Evolutionary conservation across 768 basidiomycete genomes (phyloP), one percentile per base, ranked within the genome.

Genomic region (Pulveroboletus sp.): DNA sequence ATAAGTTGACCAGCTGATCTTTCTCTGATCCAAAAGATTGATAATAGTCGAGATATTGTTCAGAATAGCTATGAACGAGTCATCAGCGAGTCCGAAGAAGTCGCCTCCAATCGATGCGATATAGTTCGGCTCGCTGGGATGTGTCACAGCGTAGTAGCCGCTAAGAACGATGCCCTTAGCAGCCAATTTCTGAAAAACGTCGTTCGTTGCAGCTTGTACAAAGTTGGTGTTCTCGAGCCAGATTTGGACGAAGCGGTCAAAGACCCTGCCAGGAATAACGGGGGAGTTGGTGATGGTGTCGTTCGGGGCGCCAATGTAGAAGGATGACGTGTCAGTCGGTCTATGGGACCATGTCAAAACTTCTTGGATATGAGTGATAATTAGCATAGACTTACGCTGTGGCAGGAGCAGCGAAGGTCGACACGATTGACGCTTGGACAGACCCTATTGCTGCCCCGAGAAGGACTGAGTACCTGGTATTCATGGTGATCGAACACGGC

Each of bases 151-250:
- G 50, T 75, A 79, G 58, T 72, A 80, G 42, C 72, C 73, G 36
- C 51, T 63, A 16, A 80, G 63, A 6, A 71, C 53, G 48, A 85
- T 68, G 7, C 83, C 82, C 58, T 82, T 69, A 40, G 70, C 54
- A 14, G 75, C 73, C 49, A 85, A 63, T 39, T 64, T 61, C 34
- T 54, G 53, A 38, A 76, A 71, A 14, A 62, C 62, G 14, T 65
- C 43, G 54, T 53, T 47, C 14, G 57, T 51, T 7, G 36, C 60
- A 47, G 64, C 70, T 47, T 56, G 58, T 9, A 54, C 61, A 50
- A 68, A 85, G 56, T 83, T 75, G 14, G 79, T 82, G 63, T 83
- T 85, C 61, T 84, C 83, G 31, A 85, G 68, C 78, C 79, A 83
- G 48, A 84, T 80, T 56, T 76, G 61, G 51, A 76, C 72, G 66